Evolutionary conservation across 140 eudicot species (phyloP).

Genomic region (Stevia rebaudiana): DNA sequence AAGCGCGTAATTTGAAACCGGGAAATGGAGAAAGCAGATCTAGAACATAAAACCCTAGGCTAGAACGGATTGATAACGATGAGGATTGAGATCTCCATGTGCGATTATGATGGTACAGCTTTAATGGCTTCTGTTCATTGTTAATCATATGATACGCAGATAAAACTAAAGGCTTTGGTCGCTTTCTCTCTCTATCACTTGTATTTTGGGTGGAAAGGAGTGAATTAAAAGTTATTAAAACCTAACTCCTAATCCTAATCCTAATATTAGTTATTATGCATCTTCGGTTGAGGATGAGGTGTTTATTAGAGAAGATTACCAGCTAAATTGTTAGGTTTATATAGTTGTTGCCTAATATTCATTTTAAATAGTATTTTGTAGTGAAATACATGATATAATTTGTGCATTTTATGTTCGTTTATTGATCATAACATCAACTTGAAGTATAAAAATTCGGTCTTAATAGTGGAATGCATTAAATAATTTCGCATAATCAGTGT

Average conservation of each 20-base stretch:
- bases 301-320: background rate
- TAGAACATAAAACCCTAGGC: conserved; percentile 27
- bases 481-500: too few species aligned
- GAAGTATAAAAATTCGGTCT: too few species aligned
- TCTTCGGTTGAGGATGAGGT: background rate
- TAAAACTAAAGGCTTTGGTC: conserved; percentile 4
- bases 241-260: conserved; percentile 19
- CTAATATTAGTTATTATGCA: background rate
- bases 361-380: background rate
- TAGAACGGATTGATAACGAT: conserved; percentile 14
- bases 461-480: too few species aligned
- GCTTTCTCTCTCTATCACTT: conserved; percentile 6
- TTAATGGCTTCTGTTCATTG: conserved; percentile 20
- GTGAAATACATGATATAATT: background rate
- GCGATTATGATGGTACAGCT: conserved; percentile 30
- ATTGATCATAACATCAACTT: too few species aligned
- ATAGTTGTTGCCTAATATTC: background rate
- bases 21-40: conserved; percentile 25
- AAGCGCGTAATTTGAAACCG: background rate
- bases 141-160: conserved; percentile 20
- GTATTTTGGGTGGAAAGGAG: conserved; percentile 35
- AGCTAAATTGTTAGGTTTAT: background rate
- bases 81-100: conserved; percentile 16
- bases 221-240: conserved; percentile 23
- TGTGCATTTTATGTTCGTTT: too few species aligned